Conservation (phyloP, 2,329 filamentous ascomycete species). For the Paecilomyces fulvus region DNA sequence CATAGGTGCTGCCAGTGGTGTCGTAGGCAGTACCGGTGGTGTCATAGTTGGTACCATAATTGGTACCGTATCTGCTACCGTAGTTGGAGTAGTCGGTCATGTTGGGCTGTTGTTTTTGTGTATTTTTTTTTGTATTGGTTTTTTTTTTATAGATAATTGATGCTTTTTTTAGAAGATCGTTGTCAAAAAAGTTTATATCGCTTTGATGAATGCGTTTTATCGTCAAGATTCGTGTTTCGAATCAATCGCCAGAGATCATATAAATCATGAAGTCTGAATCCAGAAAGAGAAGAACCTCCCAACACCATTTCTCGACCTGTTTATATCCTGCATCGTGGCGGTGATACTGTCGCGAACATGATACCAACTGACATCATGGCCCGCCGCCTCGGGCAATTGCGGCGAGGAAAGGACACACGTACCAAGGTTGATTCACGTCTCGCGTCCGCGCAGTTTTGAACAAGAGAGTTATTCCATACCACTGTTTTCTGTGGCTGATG, state of each 20-base stretch:
- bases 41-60: neutral
- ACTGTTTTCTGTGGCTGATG: neutral
- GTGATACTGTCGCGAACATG: neutral
- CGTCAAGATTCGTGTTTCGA: neutral
- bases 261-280: neutral
- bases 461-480: neutral
- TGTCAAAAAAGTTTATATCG: neutral
- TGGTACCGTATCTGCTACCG: neutral
- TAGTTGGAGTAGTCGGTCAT: slow-evolving; percentile 5
- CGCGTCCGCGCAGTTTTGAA: neutral
- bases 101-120: neutral
- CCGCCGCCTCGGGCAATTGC: neutral
- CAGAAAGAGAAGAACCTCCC: neutral
- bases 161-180: too few relatives aligned
- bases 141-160: neutral
- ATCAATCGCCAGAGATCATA: neutral
- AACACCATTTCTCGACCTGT: neutral
- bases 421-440: neutral
- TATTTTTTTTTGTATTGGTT: neutral
- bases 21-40: neutral
- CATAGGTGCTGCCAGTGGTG: neutral
- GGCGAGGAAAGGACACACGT: neutral
- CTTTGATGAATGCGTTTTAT: neutral
- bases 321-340: neutral
- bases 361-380: neutral